Evolutionary conservation across 164 flowering plant species (phyloP).

Genomic region (Umbilicus rupestris): DNA sequence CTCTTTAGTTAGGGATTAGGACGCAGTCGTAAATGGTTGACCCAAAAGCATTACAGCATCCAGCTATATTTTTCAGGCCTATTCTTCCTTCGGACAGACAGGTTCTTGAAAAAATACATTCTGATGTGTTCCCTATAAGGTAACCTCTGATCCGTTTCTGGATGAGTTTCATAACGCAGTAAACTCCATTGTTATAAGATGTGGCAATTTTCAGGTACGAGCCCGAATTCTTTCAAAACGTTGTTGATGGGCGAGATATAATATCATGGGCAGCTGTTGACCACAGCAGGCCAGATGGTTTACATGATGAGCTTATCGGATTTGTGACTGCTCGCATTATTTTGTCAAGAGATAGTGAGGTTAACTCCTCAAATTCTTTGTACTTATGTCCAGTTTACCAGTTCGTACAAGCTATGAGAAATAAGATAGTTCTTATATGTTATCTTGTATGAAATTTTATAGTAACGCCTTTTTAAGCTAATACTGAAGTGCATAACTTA

Average conservation of each 20-base stretch:
- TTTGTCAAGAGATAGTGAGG: slow-evolving; percentile 82
- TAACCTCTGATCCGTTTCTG: slow-evolving; percentile 14
- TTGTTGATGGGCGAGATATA: slow-evolving; percentile 69
- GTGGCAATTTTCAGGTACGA: slow-evolving; percentile 62
- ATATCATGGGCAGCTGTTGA: slow-evolving; percentile 98
- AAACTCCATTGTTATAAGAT: slow-evolving; percentile 6
- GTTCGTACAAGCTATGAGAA: no score
- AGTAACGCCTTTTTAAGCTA: no score
- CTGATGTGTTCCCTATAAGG: slow-evolving; percentile 87
- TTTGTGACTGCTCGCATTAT: slow-evolving; percentile 82
- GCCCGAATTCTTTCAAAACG: slow-evolving; percentile 81
- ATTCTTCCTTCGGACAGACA: slow-evolving; percentile 47
- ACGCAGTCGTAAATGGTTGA: slow-evolving; percentile 40
- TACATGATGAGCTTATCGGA: slow-evolving; percentile 77
- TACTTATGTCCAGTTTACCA: not conserved
- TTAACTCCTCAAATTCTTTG: slow-evolving; percentile 12
- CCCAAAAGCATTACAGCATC: slow-evolving; percentile 27
- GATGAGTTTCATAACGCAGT: not conserved
- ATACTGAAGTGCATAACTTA: no score
- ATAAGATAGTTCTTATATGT: no score
- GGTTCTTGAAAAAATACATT: slow-evolving; percentile 61
- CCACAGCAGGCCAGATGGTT: slow-evolving; percentile 45
- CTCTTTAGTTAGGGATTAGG: slow-evolving; percentile 32
- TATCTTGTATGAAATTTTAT: no score
- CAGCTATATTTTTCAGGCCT: slow-evolving; percentile 62